Base-by-base conservation (phyloP, 805 yeast genomes). In the Starmerella asiatica region DNA sequence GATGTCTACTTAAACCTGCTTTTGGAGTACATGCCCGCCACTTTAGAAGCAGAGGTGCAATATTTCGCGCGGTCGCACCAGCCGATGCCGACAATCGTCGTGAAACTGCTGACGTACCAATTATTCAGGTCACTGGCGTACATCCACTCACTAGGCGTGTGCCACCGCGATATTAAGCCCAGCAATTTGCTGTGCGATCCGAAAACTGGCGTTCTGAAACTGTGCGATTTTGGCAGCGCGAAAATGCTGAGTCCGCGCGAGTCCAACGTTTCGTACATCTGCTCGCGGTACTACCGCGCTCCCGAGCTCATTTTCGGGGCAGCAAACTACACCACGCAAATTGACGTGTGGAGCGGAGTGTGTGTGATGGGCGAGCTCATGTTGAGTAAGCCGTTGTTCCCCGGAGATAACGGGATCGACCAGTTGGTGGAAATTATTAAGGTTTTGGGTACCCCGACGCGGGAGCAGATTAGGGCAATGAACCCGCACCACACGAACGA, bases 301-400 rank as follows among this genome's bases (percentile, higher is more conserved):
- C 98, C 98, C 0, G 98, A 91, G 62, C 73, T 91, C 52, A 91
- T 91, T 45, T 91, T 91, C 65, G 98, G 97, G 16, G 94, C 97
- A 12, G 80, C 94, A 21, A 83, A 86, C 61, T 91, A 91, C 61
- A 84, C 97, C 6, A 85, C 96, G 23, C 86, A 88, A 60, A 91
- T 91, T 49, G 98, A 91, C 59, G 75, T 91, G 35, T 91, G 98
- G 98, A 82, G 94, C 12, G 84, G 93, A 12, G 95, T 94, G 17
- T 91, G 98, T 65, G 98, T 91, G 18, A 85, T 91, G 83, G 97
- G 97, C 4, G 98, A 91, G 63, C 66, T 91, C 54, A 74, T 86
- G 47, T 69, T 91, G 42, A 97, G 98, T 15, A 96, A 85, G 58
- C 98, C 98, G 12, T 66, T 91, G 49, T 91, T 91, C 64, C 98